These are phyloP conservation scores for Phytomonas serpens DNA, from an alignment of 208 protist genomes.

Conservation along the genomic window DNA sequence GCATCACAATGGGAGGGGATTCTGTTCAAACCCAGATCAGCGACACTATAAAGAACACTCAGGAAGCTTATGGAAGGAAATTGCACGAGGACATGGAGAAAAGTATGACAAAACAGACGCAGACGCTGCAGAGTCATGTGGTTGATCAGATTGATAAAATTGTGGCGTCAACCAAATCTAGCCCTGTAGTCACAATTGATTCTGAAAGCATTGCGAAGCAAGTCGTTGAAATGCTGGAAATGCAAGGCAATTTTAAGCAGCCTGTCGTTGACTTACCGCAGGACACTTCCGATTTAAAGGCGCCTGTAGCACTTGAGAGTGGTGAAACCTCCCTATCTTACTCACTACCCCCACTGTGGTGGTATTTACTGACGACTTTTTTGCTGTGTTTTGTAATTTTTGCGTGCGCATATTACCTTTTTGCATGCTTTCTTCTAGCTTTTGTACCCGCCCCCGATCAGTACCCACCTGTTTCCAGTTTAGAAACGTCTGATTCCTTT, in stretches of 20 bases:
- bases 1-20: neutral
- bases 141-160: neutral
- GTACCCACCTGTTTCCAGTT: neutral
- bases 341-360: slow-evolving; percentile 26
- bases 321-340: neutral
- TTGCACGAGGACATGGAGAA: neutral
- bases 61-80: neutral
- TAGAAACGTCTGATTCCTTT: neutral
- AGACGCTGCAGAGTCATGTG: neutral
- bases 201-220: neutral
- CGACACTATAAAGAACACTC: slow-evolving; percentile 1
- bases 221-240: neutral
- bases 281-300: neutral
- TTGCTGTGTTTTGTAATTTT: slow-evolving; percentile 32
- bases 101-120: neutral
- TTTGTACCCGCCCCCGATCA: slow-evolving; percentile 47
- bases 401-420: slow-evolving; percentile 53
- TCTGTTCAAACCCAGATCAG: neutral
- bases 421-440: slow-evolving; percentile 60
- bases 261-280: neutral
- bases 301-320: neutral
- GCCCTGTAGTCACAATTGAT: neutral
- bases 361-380: slow-evolving; percentile 35
- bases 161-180: neutral
- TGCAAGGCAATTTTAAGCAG: neutral